A percentile compares a stretch with the other conserved stretches of the same genome.
These are phyloP conservation scores for Hibiscus trionum DNA, from an alignment of 345 rosid species.

Conservation along the genomic window DNA sequence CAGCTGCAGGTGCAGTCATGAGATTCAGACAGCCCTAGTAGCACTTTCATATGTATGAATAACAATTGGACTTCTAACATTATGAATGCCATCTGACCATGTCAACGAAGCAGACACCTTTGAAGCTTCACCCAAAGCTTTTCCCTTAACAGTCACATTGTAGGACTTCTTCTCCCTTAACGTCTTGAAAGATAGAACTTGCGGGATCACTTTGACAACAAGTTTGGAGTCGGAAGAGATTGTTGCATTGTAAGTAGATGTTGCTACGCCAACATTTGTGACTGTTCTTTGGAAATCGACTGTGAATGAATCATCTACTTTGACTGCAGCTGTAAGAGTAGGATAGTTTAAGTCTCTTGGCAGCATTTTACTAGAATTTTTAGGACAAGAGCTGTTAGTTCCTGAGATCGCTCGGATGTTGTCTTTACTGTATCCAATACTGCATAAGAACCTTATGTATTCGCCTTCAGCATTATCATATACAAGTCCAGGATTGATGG, in stretches of 20 bases:
- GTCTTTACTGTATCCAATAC: neutral
- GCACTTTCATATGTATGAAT: neutral
- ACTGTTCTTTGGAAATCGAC: slow-evolving; percentile 38
- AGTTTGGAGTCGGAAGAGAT: slow-evolving; percentile 8
- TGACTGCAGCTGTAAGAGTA: neutral
- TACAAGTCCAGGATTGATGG: slow-evolving; percentile 29
- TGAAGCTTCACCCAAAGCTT: neutral
- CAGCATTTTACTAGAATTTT: neutral
- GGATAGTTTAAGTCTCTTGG: slow-evolving; percentile 13
- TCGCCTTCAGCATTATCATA: slow-evolving; percentile 18
- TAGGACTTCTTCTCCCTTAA: slow-evolving; percentile 30
- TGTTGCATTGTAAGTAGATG: slow-evolving; percentile 30
- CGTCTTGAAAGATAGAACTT: slow-evolving; percentile 25
- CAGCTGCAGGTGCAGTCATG: neutral
- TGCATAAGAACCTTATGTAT: neutral
- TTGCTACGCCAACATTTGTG: slow-evolving; percentile 43
- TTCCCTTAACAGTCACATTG: slow-evolving; percentile 22
- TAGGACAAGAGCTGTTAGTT: neutral
- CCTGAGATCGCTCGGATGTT: neutral
- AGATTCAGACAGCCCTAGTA: neutral
- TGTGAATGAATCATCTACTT: slow-evolving; percentile 2
- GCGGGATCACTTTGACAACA: slow-evolving; percentile 29
- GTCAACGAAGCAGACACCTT: neutral
- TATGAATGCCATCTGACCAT: slow-evolving; percentile 18
- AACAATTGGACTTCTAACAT: slow-evolving; percentile 22